These are phyloP conservation scores for Allium fistulosum DNA, from an alignment of 106 monocot species.

Conservation along the genomic window DNA sequence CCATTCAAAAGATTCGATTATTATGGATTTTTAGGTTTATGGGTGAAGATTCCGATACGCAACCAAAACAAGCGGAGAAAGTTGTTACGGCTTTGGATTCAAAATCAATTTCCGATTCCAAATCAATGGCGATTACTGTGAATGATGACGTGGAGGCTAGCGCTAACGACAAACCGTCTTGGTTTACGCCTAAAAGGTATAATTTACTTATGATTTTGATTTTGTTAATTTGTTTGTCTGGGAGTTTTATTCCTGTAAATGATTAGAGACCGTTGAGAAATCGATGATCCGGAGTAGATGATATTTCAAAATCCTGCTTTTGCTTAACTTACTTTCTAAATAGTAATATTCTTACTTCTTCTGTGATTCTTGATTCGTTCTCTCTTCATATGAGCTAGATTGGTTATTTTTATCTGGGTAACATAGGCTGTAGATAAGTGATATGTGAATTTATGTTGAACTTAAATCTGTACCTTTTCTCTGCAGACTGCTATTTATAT, in stretches of 20 bases:
- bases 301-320: neutral
- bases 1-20: too few species aligned
- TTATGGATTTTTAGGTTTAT: too few species aligned
- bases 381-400: neutral
- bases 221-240: neutral
- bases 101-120: too few species aligned
- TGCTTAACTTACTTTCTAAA: neutral
- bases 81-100: too few species aligned
- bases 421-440: neutral
- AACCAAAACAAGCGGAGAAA: too few species aligned
- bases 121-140: conserved; percentile 1
- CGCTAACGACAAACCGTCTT: neutral
- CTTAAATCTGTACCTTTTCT: neutral
- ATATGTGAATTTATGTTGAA: neutral
- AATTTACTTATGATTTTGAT: neutral
- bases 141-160: neutral
- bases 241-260: neutral
- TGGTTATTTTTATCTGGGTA: neutral
- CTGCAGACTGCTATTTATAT: conserved; percentile 81
- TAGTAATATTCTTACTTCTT: too few species aligned
- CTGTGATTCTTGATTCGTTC: neutral
- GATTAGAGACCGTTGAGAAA: too few species aligned
- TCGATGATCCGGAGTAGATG: too few species aligned
- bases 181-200: neutral
- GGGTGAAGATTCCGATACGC: too few species aligned